A percentile compares a stretch with the other conserved stretches of the same genome.
phyloP scores from a whole-genome alignment of 176 grass and related monocot genomes.

The Oryza australiensis region DNA sequence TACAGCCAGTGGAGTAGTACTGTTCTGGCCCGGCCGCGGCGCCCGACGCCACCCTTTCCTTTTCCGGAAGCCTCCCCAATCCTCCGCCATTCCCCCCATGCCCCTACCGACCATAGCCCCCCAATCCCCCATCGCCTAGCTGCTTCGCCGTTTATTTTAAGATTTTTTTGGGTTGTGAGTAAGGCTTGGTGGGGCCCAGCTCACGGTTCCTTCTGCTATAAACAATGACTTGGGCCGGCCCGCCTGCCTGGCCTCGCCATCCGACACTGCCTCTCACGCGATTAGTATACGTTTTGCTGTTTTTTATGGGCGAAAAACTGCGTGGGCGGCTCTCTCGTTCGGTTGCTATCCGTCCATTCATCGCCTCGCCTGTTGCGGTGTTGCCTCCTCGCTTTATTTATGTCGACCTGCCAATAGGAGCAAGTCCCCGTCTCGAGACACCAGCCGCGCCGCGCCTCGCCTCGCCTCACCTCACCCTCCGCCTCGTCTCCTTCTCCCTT shows the following conservation, averaged over 20 bases:
- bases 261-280: background rate
- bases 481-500: background rate
- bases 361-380: background rate
- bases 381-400: background rate
- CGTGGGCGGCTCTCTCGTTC: constrained; percentile 27
- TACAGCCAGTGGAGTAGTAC: constrained; percentile 38
- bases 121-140: background rate
- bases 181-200: constrained; percentile 8
- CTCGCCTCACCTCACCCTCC: background rate
- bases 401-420: constrained; percentile 40
- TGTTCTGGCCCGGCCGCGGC: constrained; percentile 36
- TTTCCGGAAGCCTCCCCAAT: constrained; percentile 43
- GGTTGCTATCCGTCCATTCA: background rate
- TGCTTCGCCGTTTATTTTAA: background rate
- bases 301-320: background rate
- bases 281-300: background rate
- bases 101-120: background rate
- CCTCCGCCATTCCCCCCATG: background rate
- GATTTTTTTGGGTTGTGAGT: background rate
- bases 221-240: constrained; percentile 49
- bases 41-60: constrained; percentile 19
- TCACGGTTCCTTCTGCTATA: constrained; percentile 23
- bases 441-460: background rate
- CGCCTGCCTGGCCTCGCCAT: background rate
- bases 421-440: constrained; percentile 30